These are phyloP conservation scores for Gautieria morchelliformis DNA, from an alignment of 768 basidiomycete genomes.

Conservation along the genomic window DNA sequence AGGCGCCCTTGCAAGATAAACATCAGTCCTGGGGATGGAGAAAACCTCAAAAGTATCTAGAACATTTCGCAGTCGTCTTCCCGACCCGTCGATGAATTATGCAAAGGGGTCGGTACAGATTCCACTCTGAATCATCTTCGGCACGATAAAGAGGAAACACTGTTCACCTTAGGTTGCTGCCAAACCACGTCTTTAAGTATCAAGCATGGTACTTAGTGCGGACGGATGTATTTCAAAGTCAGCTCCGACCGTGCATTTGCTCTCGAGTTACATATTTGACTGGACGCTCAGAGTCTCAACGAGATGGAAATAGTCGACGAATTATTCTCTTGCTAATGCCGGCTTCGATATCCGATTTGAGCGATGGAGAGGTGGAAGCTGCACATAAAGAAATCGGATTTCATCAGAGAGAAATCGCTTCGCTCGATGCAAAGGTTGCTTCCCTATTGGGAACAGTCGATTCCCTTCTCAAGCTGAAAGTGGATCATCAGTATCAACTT, in stretches of 20 bases:
- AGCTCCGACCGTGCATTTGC: neutral
- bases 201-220: too few species aligned
- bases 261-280: too few species aligned
- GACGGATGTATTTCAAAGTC: neutral
- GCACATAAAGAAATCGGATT: constrained; percentile 14
- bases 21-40: neutral
- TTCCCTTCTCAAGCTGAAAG: constrained; percentile 33
- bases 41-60: constrained; percentile 84
- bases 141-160: neutral
- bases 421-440: constrained; percentile 35
- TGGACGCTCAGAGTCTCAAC: too few species aligned
- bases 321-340: neutral
- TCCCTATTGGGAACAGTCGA: constrained; percentile 30
- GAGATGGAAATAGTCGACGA: too few species aligned
- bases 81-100: constrained; percentile 41
- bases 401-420: constrained; percentile 33
- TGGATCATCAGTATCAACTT: constrained; percentile 33
- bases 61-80: constrained; percentile 68
- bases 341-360: neutral
- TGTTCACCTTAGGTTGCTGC: neutral
- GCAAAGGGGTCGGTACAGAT: constrained; percentile 58
- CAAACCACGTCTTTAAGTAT: too few species aligned
- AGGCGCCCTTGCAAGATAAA: neutral
- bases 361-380: neutral
- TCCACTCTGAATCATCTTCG: constrained; percentile 91